Base-by-base conservation (phyloP, 768 basidiomycete species). In the Pleurotus tuber-regium region DNA sequence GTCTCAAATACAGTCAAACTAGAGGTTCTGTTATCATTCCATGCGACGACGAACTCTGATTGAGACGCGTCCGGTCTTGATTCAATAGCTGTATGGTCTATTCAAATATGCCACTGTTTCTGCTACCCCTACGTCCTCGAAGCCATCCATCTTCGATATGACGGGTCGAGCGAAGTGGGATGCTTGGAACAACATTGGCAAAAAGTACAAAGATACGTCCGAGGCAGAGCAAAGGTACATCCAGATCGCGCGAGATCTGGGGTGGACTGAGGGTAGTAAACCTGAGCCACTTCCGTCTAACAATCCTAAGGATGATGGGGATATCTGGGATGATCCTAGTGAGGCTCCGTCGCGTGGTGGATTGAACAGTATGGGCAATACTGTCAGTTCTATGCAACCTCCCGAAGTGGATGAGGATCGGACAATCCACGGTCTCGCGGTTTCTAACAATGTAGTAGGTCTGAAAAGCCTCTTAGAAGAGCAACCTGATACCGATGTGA, bases 91-190 rank as follows among this genome's bases (percentile, higher is more conserved):
- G n/a, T 93, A 93, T 66, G 89, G 86, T 50, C 70, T 92, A 50
- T 93, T 82, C 80, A 93, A 93, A 65, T 80, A 72, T 64, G 65
- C 90, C 16, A 90, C 85, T 8, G 76, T 82, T 18, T 76, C 84
- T 1, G 64, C 66, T 4, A 54, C 42, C 3, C 91, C 90, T 10
- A 72, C 68, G 31, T 73, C 71, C 25, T 62, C 81, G 11, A 79
- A 86, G 2, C 91, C 91, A 2, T 84, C 82, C 18, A 70, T 93
- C 35, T 88, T 92, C 63, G 89, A 92, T 59, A 75, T 88, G 66
- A 76, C 85, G 2, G 89, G 86, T 12, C 74, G 88, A 16, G 89
- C 89, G 2, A 93, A 93, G 63, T 93, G 90, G 90, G 89, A 92
- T 63, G 87, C 89, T 2, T 93, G 91, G 91, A 74, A 61, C 42